Conservation (phyloP, 352 stramenopile species). For the Phytopythium cucurbitacearum region DNA sequence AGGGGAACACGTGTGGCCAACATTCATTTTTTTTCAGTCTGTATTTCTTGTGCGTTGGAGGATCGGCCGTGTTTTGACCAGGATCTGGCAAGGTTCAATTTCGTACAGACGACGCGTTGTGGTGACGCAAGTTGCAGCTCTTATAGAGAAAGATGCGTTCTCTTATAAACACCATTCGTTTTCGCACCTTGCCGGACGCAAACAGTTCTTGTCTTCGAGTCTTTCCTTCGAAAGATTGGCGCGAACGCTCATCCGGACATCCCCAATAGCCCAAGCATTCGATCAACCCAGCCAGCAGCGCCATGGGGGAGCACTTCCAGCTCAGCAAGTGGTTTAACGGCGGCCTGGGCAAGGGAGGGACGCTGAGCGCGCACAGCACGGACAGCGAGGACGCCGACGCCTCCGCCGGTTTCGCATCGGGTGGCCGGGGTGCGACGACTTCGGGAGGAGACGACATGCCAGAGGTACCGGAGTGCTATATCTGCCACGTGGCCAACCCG, state of each 20-base stretch:
- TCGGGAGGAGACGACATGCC: slow-evolving; percentile 3
- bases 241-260: slow-evolving; percentile 6
- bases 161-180: background rate
- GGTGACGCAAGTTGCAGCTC: background rate
- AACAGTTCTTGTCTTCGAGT: background rate
- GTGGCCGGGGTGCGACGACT: background rate
- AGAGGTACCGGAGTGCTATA: slow-evolving; percentile 35
- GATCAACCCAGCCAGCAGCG: no score
- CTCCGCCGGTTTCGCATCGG: slow-evolving; percentile 2
- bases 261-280: no score
- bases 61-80: no score
- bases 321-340: slow-evolving; percentile 82
- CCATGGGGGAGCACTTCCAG: slow-evolving; percentile 59
- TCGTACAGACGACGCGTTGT: background rate
- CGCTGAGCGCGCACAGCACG: slow-evolving; percentile 24
- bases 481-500: slow-evolving; percentile 54
- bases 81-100: no score
- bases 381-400: slow-evolving; percentile 40
- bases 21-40: background rate
- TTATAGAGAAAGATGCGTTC: no score
- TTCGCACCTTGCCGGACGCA: slow-evolving; percentile 26
- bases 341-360: slow-evolving; percentile 11
- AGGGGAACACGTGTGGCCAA: no score
- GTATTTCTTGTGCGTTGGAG: background rate
- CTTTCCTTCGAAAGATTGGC: slow-evolving; percentile 12